phyloP scores from a whole-genome alignment of 768 basidiomycete genomes.

The Gloeostereum incarnatum region DNA sequence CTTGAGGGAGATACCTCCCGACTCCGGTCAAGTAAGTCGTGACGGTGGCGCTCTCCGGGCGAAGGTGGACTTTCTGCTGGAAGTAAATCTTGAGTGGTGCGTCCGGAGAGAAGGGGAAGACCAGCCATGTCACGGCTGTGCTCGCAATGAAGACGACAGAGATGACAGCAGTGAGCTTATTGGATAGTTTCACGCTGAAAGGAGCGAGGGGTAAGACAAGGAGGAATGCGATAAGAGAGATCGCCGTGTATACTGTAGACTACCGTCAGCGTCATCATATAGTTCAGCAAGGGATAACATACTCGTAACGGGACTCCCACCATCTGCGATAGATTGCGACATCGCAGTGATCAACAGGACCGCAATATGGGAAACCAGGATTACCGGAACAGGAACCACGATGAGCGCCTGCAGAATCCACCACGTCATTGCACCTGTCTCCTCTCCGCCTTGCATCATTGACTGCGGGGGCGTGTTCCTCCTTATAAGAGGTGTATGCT shows the following conservation, averaged over 20 bases:
- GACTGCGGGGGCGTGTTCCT: conserved; percentile 13
- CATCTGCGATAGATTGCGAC: conserved; percentile 56
- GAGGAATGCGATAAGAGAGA: conserved; percentile 37
- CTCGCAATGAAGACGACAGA: conserved; percentile 1
- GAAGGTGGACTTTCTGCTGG: conserved; percentile 49
- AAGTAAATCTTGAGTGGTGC: conserved; percentile 67
- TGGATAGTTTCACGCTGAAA: conserved; percentile 45
- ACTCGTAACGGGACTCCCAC: conserved; percentile 36
- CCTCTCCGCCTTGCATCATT: neutral
- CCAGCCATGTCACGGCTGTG: neutral
- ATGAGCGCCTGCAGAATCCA: conserved; percentile 57
- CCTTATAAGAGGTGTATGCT: conserved; percentile 46
- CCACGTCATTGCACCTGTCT: conserved; percentile 6
- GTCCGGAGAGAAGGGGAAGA: conserved; percentile 56
- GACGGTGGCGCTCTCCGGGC: too few species aligned
- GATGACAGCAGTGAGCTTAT: conserved; percentile 15
- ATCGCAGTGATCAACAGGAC: conserved; percentile 36
- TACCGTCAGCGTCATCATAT: conserved; percentile 2
- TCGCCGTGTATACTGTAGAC: conserved; percentile 36
- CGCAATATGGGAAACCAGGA: conserved; percentile 42
- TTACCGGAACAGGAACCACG: conserved; percentile 41
- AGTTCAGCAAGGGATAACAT: neutral
- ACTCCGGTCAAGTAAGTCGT: too few species aligned
- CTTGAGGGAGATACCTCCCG: too few species aligned
- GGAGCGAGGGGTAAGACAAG: conserved; percentile 54